Evolutionary conservation across 208 protist genomes (phyloP), one percentile per base, ranked within the genome.

Genomic region (Trypanosoma avium): DNA sequence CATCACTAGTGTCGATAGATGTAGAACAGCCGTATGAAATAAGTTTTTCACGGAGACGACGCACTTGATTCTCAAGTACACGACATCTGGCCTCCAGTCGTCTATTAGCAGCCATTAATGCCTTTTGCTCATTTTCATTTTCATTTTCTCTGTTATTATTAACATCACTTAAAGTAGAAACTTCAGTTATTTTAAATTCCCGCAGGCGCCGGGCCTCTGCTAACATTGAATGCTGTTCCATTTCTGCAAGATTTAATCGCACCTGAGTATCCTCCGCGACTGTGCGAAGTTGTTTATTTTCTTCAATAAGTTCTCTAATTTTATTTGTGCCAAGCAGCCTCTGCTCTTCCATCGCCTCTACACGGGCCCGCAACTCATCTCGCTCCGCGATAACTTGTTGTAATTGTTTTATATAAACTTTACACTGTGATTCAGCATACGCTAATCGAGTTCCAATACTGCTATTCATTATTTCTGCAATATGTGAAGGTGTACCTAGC

Each of bases 251-350:
- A 19, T 58, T 19, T 48, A 53, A 35, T 1, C 61, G 47, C 15
- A 66, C 61, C 19, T 55, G 35, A 13, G 33, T 30, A 12, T 53
- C 29, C n/a, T 57, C 61, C 10, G 49, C 15, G 4, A n/a, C 36
- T 1, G 33, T 24, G 12, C 33, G 47, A 36, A 66, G 48, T 7
- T 30, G 8, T 33, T 36, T 66, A 36, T 66, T 66, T 33, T 66
- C 61, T 19, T 66, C 61, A 7, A 66, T 45, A 53, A 66, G 61
- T 27, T 66, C 61, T 30, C 27, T 55, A 7, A 66, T 66, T 10
- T 40, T 66, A 19, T n/a, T 15, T 47, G n/a, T 56, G 3, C 48
- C 46, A 0, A 29, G 36, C 33, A 66, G 5, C 21, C 48, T 47
- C 21, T 55, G 48, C n/a, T 42, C 48, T 26, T 57, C 61, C 61